These are phyloP conservation scores for Zopfia rhizophila DNA, from an alignment of 2,329 filamentous ascomycete species.

Conservation along the genomic window DNA sequence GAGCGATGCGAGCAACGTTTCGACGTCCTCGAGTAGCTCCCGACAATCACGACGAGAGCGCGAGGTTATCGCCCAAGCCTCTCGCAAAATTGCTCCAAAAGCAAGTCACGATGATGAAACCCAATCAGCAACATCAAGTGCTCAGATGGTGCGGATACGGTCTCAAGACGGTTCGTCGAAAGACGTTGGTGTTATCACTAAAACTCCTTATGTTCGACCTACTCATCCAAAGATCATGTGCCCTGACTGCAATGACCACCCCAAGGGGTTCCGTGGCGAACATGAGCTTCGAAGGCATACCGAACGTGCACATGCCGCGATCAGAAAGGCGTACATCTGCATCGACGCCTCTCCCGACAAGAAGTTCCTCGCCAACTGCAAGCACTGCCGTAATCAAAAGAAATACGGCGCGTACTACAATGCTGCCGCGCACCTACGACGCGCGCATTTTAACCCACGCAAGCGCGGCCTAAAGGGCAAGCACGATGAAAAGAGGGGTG, in stretches of 20 bases:
- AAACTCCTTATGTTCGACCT: slow-evolving; percentile 70
- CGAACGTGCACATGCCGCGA: slow-evolving; percentile 71
- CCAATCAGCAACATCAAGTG: slow-evolving; percentile 48
- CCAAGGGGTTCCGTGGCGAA: slow-evolving; percentile 84
- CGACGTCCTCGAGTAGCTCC: slow-evolving; percentile 56
- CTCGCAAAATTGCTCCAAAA: slow-evolving; percentile 63
- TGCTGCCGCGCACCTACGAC: slow-evolving; percentile 86
- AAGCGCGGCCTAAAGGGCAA: slow-evolving; percentile 67
- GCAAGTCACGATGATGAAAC: slow-evolving; percentile 39
- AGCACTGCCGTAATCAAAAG: slow-evolving; percentile 80
- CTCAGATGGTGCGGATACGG: slow-evolving; percentile 62
- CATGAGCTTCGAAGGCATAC: slow-evolving; percentile 72
- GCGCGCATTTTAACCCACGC: slow-evolving; percentile 84
- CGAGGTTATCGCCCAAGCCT: slow-evolving; percentile 60
- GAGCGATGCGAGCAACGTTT: slow-evolving; percentile 56
- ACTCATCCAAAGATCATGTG: slow-evolving; percentile 79
- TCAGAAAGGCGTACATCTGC: slow-evolving; percentile 71
- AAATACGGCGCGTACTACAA: slow-evolving; percentile 94
- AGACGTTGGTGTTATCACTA: slow-evolving; percentile 62
- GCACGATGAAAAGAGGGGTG: slow-evolving; percentile 68
- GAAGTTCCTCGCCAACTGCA: slow-evolving; percentile 81
- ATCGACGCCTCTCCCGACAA: slow-evolving; percentile 67
- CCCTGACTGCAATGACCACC: slow-evolving; percentile 74
- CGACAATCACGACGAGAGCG: slow-evolving; percentile 60
- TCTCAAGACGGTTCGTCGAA: slow-evolving; percentile 65